Base-by-base conservation (phyloP, 306 rosid species). In the Ziziphus jujuba region DNA sequence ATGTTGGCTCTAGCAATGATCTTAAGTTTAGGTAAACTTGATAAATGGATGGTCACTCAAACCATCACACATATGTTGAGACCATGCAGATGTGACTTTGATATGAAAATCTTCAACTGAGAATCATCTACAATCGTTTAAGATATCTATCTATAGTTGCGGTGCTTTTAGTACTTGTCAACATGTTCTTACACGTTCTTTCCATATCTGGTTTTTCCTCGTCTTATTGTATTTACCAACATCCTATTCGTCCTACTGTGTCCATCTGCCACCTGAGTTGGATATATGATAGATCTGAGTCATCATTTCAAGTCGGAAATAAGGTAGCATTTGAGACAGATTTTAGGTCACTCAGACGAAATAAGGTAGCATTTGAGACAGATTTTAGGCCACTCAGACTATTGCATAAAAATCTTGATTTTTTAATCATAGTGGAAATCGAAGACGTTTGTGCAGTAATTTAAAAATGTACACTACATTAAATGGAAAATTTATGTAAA, bases 181-280 rank as follows among this genome's bases (percentile, higher is more conserved):
- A 43, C 35, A 61, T 53, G 61, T 35, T 49, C 20, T 22, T 60
- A 15, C 21, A 23, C 22, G 28, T 40, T 14, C 45, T 40, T n/a
- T 40, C 45, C 45, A 8, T 40, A 12, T 40, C 45, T 40, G 12
- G 45, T 12, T 61, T 75, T 65, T 43, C 38, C 59, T 63, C 67
- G 49, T 49, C 59, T 57, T 64, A 28, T 34, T 28, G 43, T 59
- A 31, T 44, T 38, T 49, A 7, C 60, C 45, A 25, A 3, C 28
- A 47, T 21, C 56, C 50, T 21, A 63, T 25, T 13, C 21, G 21
- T 9, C 61, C 61, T 6, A 24, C n/a, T 61, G 1, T n/a, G 14
- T 1, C 35, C 21, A 15, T 23, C 25, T 14, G 22, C 74, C 45
- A n/a, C 21, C 45, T 36, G 15, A 63, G 21, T 10, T 45, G 3